These are phyloP conservation scores for Henckelia pumila DNA, from an alignment of 257 asterid genomes.

Conservation along the genomic window DNA sequence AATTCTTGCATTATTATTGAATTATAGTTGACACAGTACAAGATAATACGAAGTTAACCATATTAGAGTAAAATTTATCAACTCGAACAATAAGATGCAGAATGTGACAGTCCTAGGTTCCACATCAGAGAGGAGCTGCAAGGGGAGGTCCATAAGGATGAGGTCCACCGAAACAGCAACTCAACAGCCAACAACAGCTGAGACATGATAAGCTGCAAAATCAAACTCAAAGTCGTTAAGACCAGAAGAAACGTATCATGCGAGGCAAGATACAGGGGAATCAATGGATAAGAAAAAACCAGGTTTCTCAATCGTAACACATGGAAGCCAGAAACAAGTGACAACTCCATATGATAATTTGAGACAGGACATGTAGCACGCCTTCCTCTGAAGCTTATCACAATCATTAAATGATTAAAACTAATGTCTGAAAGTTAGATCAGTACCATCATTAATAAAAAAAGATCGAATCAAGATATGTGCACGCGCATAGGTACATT, in stretches of 20 bases:
- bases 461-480: background rate
- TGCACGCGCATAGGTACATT: background rate
- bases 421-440: background rate
- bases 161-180: constrained; percentile 9
- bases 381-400: background rate
- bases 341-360: background rate
- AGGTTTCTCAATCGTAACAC: background rate
- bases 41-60: no score
- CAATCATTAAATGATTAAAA: background rate
- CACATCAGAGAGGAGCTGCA: background rate
- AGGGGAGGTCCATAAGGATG: background rate
- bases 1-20: background rate
- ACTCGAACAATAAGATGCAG: background rate
- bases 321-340: background rate
- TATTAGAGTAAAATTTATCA: no score
- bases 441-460: background rate
- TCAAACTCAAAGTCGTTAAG: background rate
- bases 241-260: background rate
- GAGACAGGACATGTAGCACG: background rate
- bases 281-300: background rate
- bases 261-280: background rate
- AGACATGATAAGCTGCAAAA: constrained; percentile 15
- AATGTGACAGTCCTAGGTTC: background rate
- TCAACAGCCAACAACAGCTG: constrained; percentile 12
- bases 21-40: background rate